Percentiles rank a stretch among this genome's conserved stretches.
Conservation (phyloP, 1,284 basidiomycete species). For the Fomes fomentarius region DNA sequence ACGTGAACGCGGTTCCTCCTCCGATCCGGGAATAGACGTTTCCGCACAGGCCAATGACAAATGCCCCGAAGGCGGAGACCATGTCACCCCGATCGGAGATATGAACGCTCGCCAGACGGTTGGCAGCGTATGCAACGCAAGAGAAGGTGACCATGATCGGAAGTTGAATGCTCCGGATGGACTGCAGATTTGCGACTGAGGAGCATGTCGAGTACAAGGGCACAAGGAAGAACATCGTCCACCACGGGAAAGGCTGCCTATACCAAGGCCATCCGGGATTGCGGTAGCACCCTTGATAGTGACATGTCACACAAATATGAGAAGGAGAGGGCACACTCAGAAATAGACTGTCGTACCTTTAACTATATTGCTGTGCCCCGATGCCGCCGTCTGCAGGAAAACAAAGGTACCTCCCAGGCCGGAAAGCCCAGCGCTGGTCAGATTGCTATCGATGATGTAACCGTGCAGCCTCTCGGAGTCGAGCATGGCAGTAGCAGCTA, state of each 20-base stretch:
- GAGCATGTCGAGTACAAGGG: conserved; percentile 80
- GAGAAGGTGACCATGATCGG: conserved; percentile 81
- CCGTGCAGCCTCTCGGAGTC: conserved; percentile 55
- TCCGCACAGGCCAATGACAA: conserved; percentile 80
- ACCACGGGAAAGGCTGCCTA: conserved; percentile 75
- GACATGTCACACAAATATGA: neutral
- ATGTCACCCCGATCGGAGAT: conserved; percentile 51
- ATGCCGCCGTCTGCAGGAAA: conserved; percentile 48
- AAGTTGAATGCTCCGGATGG: conserved; percentile 68
- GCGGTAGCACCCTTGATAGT: conserved; percentile 65
- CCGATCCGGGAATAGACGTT: conserved; percentile 81
- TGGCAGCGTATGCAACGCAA: conserved; percentile 75
- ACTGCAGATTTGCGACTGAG: conserved; percentile 81
- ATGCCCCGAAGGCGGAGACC: conserved; percentile 78
- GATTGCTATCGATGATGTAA: conserved; percentile 61
- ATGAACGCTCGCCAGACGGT: conserved; percentile 43
- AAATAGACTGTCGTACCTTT: conserved; percentile 46
- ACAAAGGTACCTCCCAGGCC: conserved; percentile 64
- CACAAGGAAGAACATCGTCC: conserved; percentile 77
- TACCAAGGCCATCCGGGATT: conserved; percentile 78
- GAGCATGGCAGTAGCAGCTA: conserved; percentile 43
- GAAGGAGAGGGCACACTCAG: neutral
- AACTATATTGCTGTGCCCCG: conserved; percentile 38
- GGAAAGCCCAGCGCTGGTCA: conserved; percentile 39
- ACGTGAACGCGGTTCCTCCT: conserved; percentile 83